phyloP scores from a whole-genome alignment of 768 basidiomycete genomes.

The Megacollybia marginata region DNA sequence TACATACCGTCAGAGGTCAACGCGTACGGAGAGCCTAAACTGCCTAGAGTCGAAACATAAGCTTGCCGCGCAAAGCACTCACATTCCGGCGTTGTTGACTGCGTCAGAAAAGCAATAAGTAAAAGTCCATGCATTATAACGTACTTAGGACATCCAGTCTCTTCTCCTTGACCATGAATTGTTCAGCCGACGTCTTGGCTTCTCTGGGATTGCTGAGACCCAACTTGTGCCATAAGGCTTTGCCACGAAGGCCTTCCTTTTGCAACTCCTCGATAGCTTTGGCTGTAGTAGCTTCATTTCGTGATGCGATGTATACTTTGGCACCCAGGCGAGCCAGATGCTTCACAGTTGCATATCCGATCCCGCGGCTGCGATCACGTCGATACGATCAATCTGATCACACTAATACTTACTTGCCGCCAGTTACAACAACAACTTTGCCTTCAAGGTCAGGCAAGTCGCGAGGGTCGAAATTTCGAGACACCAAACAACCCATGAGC shows the following conservation, averaged over 20 bases:
- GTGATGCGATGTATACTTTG: slow-evolving; percentile 52
- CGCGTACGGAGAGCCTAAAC: not conserved
- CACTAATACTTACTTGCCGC: no score
- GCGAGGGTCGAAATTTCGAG: no score
- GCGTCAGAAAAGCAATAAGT: not conserved
- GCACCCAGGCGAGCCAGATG: slow-evolving; percentile 47
- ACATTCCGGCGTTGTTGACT: slow-evolving; percentile 58
- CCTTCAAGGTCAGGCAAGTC: no score
- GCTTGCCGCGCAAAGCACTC: not conserved
- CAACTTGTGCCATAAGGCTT: slow-evolving; percentile 41
- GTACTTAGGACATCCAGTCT: slow-evolving; percentile 49
- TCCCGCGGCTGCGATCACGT: slow-evolving; percentile 22
- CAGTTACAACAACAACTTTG: no score
- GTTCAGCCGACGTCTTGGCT: slow-evolving; percentile 41
- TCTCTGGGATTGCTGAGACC: slow-evolving; percentile 42
- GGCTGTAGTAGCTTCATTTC: slow-evolving; percentile 36
- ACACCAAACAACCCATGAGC: no score
- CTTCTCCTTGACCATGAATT: slow-evolving; percentile 39
- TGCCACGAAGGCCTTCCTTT: slow-evolving; percentile 37
- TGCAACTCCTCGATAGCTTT: slow-evolving; percentile 41
- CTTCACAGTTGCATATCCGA: slow-evolving; percentile 44
- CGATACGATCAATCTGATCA: no score
- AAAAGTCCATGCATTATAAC: slow-evolving; percentile 7
- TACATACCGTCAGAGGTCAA: not conserved
- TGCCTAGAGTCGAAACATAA: not conserved